Evolutionary conservation across 148 eudicot genomes (phyloP).

Genomic region (Fagopyrum tataricum): DNA sequence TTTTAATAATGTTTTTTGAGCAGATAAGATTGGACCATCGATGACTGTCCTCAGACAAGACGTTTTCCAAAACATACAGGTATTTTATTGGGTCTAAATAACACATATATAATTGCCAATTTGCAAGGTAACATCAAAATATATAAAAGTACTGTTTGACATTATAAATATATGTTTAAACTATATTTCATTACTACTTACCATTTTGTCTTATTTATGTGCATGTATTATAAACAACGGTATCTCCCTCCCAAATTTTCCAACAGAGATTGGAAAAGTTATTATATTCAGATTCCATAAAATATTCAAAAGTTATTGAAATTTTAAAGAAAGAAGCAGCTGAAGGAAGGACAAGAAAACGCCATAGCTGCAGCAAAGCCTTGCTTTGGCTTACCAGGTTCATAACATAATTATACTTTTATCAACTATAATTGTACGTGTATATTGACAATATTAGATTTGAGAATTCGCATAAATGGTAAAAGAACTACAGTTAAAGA

Average conservation of each 20-base stretch:
- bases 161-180: neutral
- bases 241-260: neutral
- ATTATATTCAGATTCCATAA: conserved; percentile 46
- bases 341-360: conserved; percentile 52
- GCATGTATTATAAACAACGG: neutral
- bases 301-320: conserved; percentile 58
- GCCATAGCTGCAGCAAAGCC: conserved; percentile 58
- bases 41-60: conserved; percentile 2
- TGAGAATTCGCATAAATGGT: too few relatives aligned
- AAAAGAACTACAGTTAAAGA: too few relatives aligned
- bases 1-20: too few relatives aligned
- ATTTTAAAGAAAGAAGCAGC: conserved; percentile 63
- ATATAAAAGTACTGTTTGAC: neutral
- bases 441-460: too few relatives aligned
- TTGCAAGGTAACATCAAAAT: neutral
- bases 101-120: neutral
- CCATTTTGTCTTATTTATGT: neutral
- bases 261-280: conserved; percentile 77
- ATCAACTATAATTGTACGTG: too few relatives aligned
- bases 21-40: conserved; percentile 11
- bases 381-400: conserved; percentile 89
- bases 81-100: neutral
- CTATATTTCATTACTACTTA: neutral
- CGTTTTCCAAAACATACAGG: conserved; percentile 5
- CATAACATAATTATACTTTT: too few relatives aligned